Evolutionary conservation across 352 stramenopile species (phyloP).

Genomic region (Pythium guiyangense): DNA sequence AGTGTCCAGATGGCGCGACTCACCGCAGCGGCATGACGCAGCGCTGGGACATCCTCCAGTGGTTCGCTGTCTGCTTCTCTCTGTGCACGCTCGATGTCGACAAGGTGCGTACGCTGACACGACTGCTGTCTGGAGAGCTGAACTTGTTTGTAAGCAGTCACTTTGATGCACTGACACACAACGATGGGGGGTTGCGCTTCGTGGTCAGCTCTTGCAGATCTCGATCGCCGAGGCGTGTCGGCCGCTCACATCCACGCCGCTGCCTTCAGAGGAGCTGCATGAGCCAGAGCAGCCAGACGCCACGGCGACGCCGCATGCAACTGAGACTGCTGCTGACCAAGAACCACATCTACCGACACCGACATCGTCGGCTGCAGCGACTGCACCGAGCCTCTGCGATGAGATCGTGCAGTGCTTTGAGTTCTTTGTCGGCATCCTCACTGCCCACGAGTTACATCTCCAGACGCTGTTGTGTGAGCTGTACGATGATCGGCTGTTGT

Average conservation of each 20-base stretch:
- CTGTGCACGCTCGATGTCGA: conserved; percentile 41
- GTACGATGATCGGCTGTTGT: conserved; percentile 8
- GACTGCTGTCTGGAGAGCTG: too few species aligned
- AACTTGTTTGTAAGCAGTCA: background rate
- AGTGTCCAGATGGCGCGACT: conserved; percentile 14
- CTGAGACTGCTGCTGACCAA: background rate
- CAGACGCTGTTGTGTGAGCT: conserved; percentile 17
- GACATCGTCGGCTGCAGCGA: background rate
- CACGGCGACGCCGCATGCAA: background rate
- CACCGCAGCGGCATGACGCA: conserved; percentile 29
- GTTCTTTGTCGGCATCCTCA: conserved; percentile 42
- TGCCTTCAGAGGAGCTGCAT: background rate
- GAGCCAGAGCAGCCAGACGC: background rate
- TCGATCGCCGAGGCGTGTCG: conserved; percentile 20
- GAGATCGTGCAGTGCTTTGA: conserved; percentile 34
- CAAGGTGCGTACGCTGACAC: conserved; percentile 13
- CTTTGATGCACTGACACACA: too few species aligned
- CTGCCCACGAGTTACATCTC: conserved; percentile 17
- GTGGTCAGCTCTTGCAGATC: conserved; percentile 19
- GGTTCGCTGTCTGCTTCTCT: conserved; percentile 49
- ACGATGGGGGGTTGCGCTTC: too few species aligned
- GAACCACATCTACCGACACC: background rate
- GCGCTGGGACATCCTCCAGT: conserved; percentile 60
- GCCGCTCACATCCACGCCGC: background rate
- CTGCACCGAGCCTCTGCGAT: conserved; percentile 7